These are phyloP conservation scores for Akanthomyces dipterigenus DNA, from an alignment of 2,329 filamentous ascomycete species.

Conservation along the genomic window DNA sequence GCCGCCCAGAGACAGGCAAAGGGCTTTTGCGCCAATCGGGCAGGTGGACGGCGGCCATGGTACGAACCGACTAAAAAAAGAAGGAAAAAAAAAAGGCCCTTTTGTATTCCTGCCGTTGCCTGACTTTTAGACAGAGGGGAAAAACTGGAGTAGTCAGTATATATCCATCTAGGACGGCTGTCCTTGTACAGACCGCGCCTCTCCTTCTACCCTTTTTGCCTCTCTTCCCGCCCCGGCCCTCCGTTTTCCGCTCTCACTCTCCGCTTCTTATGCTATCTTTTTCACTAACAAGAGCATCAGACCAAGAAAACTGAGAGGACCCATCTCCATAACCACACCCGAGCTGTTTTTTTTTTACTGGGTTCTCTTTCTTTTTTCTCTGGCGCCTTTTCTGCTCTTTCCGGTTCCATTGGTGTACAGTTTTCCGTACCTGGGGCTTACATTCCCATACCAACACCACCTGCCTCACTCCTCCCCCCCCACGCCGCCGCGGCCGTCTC, in stretches of 20 bases:
- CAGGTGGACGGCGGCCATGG: not conserved
- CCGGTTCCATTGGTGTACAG: not conserved
- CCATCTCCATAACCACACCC: not conserved
- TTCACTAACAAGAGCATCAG: not conserved
- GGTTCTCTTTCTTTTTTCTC: not conserved
- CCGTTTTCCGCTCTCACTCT: not conserved
- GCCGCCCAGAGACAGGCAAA: not conserved
- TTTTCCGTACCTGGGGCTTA: not conserved
- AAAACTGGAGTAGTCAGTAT: not conserved
- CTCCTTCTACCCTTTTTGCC: not conserved
- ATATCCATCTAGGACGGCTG: not conserved
- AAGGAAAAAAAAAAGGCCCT: not conserved
- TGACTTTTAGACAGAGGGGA: not conserved
- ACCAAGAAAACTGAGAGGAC: not conserved
- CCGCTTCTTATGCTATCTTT: not conserved
- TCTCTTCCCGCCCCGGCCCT: not conserved
- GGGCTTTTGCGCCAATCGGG: conserved; percentile 3
- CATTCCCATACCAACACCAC: not conserved
- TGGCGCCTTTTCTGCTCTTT: not conserved
- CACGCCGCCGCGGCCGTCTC: not conserved
- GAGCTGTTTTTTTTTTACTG: not conserved
- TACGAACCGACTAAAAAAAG: too few relatives aligned
- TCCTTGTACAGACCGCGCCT: not conserved
- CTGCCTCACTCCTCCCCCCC: not conserved
- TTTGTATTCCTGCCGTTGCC: not conserved